Conservation (phyloP, 306 rosid species). For the Castanea crenata region DNA sequence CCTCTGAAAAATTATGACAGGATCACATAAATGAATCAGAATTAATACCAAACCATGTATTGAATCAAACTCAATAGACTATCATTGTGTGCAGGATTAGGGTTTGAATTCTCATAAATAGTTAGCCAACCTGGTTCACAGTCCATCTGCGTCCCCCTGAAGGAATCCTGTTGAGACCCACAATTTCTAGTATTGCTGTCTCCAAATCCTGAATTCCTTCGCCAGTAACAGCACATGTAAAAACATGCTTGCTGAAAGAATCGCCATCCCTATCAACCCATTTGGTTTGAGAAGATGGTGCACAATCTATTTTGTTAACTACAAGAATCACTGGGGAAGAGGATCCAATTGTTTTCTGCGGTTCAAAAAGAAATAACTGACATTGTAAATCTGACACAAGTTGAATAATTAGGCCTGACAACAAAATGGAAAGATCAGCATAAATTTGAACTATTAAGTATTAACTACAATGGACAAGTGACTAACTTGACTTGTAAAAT, state of each 20-base stretch:
- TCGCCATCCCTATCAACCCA: constrained; percentile 26
- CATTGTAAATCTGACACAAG: constrained; percentile 1
- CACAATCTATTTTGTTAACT: constrained; percentile 79
- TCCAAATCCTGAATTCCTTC: constrained; percentile 85
- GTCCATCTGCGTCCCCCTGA: constrained; percentile 87
- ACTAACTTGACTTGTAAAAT: background rate
- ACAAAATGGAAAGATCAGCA: background rate
- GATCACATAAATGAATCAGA: constrained; percentile 6
- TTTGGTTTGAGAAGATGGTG: constrained; percentile 41
- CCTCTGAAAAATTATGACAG: constrained; percentile 55
- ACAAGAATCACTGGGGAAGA: constrained; percentile 80
- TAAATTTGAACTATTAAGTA: background rate
- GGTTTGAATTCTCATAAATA: background rate
- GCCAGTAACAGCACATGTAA: constrained; percentile 86
- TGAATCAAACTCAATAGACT: background rate
- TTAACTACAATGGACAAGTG: background rate
- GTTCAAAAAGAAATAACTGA: constrained; percentile 22
- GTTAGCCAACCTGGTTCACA: constrained; percentile 68
- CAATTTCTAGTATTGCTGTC: constrained; percentile 65
- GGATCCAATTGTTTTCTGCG: constrained; percentile 64
- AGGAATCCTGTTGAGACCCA: constrained; percentile 66
- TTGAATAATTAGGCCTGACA: constrained; percentile 8
- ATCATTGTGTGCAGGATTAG: background rate
- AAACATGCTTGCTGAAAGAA: constrained; percentile 62
- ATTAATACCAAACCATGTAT: background rate